Evolutionary conservation across 139 green algal genomes (phyloP).

Genomic region (Picochlorum sp.): DNA sequence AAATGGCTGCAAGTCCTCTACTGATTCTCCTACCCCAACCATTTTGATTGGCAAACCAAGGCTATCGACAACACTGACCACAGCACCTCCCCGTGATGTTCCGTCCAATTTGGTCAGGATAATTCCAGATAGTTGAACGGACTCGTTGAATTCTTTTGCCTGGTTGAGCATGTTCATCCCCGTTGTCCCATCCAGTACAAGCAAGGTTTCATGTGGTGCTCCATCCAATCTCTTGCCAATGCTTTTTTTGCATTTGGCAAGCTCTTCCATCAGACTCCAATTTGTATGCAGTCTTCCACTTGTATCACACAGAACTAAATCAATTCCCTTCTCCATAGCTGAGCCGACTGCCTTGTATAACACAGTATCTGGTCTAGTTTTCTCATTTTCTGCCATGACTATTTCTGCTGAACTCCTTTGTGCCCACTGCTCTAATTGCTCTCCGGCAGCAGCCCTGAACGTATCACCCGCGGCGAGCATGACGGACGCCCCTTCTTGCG

Average conservation of each 20-base stretch:
- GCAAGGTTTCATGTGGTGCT: conserved; percentile 76
- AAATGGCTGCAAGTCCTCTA: conserved; percentile 94
- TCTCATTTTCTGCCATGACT: conserved; percentile 4
- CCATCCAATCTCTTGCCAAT: conserved; percentile 41
- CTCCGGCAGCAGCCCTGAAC: conserved; percentile 86
- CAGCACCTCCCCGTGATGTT: conserved; percentile 72
- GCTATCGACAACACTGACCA: conserved; percentile 86
- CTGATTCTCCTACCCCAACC: conserved; percentile 88
- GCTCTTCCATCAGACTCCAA: conserved; percentile 80
- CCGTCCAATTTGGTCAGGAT: conserved; percentile 98
- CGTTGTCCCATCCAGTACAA: conserved; percentile 97
- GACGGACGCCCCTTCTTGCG: conserved; percentile 42
- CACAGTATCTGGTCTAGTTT: conserved; percentile 30
- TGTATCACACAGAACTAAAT: conserved; percentile 90
- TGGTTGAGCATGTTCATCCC: conserved; percentile 95
- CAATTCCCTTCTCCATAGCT: conserved; percentile 29
- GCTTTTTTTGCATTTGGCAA: conserved; percentile 52
- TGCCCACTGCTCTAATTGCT: conserved; percentile 91
- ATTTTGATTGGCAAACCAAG: conserved; percentile 94
- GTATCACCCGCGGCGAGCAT: conserved; percentile 91
- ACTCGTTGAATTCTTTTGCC: conserved; percentile 84
- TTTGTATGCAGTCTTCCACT: conserved; percentile 92
- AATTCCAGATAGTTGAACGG: conserved; percentile 76
- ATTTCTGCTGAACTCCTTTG: conserved; percentile 57
- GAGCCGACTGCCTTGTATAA: conserved; percentile 33